A percentile compares a stretch with the other conserved stretches of the same genome.
Conservation (phyloP, 176 grass and related monocot genomes). For the Metroxylon sagu region DNA sequence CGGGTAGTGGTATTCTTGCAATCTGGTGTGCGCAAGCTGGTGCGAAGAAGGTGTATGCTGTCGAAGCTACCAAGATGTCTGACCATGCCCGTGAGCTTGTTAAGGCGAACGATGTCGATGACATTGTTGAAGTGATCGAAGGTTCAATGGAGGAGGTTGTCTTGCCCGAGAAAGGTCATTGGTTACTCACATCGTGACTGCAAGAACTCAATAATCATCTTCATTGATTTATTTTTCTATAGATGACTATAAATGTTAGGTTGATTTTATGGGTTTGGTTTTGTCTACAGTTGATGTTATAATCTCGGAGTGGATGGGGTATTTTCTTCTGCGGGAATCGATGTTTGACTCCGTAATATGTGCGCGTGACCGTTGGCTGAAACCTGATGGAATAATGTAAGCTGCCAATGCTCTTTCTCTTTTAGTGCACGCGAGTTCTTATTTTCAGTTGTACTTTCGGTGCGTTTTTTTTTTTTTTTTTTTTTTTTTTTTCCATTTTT, state of each 20-base stretch:
- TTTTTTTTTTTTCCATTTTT: too few relatives aligned
- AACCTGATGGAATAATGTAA: conserved; percentile 91
- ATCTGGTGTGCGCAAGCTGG: conserved; percentile 94
- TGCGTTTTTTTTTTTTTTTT: too few relatives aligned
- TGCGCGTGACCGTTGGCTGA: conserved; percentile 82
- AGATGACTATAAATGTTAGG: too few relatives aligned
- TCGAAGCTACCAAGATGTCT: conserved; percentile 92
- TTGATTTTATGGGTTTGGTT: neutral
- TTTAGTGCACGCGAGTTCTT: too few relatives aligned
- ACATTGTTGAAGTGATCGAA: conserved; percentile 82
- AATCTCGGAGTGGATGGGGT: conserved; percentile 99
- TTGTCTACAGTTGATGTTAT: conserved; percentile 77
- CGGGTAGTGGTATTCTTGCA: conserved; percentile 90
- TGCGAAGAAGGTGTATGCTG: conserved; percentile 90
- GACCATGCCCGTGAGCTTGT: conserved; percentile 89
- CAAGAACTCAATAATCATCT: too few relatives aligned
- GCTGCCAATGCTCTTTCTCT: neutral
- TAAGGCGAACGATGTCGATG: conserved; percentile 51
- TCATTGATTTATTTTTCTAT: too few relatives aligned
- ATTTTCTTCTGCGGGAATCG: conserved; percentile 91
- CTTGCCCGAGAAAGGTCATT: conserved; percentile 78
- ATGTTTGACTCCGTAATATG: conserved; percentile 99
- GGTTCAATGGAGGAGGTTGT: conserved; percentile 77
- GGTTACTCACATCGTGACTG: too few relatives aligned
- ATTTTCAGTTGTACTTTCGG: too few relatives aligned